Percentiles rank a stretch among this genome's conserved stretches.
phyloP scores from a whole-genome alignment of 208 protist species.

The Pavlovales sp. region DNA sequence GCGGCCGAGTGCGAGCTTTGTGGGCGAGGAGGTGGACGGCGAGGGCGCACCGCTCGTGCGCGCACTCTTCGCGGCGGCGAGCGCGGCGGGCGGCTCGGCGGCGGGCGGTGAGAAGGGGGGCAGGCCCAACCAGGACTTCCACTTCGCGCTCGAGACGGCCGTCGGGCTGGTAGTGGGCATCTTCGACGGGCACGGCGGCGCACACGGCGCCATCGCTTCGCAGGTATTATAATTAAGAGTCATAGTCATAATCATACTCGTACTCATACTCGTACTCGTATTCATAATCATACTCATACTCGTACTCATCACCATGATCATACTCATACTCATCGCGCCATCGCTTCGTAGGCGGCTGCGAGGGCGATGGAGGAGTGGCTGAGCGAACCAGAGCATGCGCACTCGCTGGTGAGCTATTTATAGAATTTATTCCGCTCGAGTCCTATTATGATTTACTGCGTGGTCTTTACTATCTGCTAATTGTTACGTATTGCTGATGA shows the following conservation, averaged over 20 bases:
- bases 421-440: too few relatives aligned
- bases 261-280: too few relatives aligned
- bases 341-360: not conserved
- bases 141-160: not conserved
- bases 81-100: not conserved
- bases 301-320: too few relatives aligned
- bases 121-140: not conserved
- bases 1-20: too few relatives aligned
- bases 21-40: too few relatives aligned
- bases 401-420: not conserved
- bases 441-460: too few relatives aligned
- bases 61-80: not conserved
- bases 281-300: too few relatives aligned
- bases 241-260: too few relatives aligned
- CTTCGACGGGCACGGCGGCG: slow-evolving; percentile 26
- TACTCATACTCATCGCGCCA: not conserved
- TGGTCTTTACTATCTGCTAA: too few relatives aligned
- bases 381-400: not conserved
- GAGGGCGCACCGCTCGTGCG: not conserved
- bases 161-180: not conserved
- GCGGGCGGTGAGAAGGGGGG: too few relatives aligned
- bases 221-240: too few relatives aligned
- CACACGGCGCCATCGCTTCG: not conserved
- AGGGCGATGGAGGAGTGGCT: not conserved
- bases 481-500: too few relatives aligned